Evolutionary conservation across 306 rosid genomes (phyloP).

Genomic region (Clitoria ternatea): DNA sequence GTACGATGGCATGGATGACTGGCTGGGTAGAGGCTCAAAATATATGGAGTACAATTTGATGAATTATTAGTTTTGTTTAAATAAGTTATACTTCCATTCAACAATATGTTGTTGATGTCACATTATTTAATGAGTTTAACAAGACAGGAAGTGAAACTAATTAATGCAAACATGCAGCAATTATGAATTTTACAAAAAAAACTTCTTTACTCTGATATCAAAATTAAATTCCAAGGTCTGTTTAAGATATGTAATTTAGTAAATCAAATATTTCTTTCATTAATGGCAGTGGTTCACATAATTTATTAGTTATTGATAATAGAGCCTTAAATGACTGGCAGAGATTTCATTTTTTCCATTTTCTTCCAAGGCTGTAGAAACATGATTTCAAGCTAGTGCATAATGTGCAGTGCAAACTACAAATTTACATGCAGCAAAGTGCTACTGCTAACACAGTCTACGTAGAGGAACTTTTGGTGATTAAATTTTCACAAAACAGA

Average conservation of each 20-base stretch:
- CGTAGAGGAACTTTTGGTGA: background rate
- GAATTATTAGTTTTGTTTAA: background rate
- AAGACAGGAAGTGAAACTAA: background rate
- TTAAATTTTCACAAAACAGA: background rate
- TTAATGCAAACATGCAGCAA: background rate
- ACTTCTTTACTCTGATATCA: background rate
- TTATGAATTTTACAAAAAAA: background rate
- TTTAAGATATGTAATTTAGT: background rate
- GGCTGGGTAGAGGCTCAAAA: background rate
- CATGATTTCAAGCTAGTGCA: constrained; percentile 4
- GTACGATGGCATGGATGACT: background rate
- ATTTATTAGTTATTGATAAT: background rate
- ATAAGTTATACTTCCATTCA: background rate
- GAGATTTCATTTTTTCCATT: background rate
- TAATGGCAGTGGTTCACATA: background rate
- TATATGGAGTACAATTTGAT: background rate
- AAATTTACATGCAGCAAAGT: background rate
- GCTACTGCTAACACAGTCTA: background rate
- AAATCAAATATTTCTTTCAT: background rate
- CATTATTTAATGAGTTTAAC: background rate
- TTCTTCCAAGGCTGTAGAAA: constrained; percentile 1
- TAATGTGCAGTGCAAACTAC: background rate
- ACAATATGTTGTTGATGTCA: background rate
- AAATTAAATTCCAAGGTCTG: background rate
- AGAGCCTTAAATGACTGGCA: background rate